Base-by-base conservation (phyloP, 225 moss, liverwort and hornwort genomes). In the Pleurozium schreberi region DNA sequence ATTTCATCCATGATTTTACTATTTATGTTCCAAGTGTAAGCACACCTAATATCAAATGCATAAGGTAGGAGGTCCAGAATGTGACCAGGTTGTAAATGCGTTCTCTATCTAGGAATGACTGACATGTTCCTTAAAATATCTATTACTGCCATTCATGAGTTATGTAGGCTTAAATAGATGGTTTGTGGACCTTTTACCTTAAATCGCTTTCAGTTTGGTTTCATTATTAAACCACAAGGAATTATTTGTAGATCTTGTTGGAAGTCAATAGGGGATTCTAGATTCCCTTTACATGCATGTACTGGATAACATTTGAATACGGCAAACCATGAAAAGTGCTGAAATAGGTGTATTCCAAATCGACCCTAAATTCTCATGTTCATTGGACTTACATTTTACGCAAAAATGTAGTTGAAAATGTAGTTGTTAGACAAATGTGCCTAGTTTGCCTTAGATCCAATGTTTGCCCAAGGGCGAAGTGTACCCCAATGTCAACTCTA, bases 161-260 rank as follows among this genome's bases (percentile, higher is more conserved):
- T n/a, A n/a, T n/a, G n/a, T n/a, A n/a, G n/a, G n/a, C n/a, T n/a
- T n/a, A n/a, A n/a, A n/a, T n/a, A n/a, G n/a, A n/a, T n/a, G n/a
- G n/a, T n/a, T n/a, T n/a, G n/a, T n/a, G n/a, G n/a, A n/a, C n/a
- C n/a, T n/a, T n/a, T n/a, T n/a, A n/a, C n/a, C n/a, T n/a, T n/a
- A n/a, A n/a, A n/a, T n/a, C n/a, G n/a, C n/a, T n/a, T n/a, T n/a
- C n/a, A 52, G 5, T 21, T 52, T 50, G 2, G 1, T 52, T 75
- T 22, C 5, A 50, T 13, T 21, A 21, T 19, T 5, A 75, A 8
- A 2, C 8, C 0, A 1, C 0, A 0, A 34, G 5, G n/a, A 75
- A 23, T 36, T 4, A 23, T 22, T 36, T 76, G 34, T 23, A 2
- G 0, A 52, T 34, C 36, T 22, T 53, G 2, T 36, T 76, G 23